These are phyloP conservation scores for Mycosphaerella arachidis DNA, from an alignment of 2,329 filamentous ascomycete species.

Conservation along the genomic window DNA sequence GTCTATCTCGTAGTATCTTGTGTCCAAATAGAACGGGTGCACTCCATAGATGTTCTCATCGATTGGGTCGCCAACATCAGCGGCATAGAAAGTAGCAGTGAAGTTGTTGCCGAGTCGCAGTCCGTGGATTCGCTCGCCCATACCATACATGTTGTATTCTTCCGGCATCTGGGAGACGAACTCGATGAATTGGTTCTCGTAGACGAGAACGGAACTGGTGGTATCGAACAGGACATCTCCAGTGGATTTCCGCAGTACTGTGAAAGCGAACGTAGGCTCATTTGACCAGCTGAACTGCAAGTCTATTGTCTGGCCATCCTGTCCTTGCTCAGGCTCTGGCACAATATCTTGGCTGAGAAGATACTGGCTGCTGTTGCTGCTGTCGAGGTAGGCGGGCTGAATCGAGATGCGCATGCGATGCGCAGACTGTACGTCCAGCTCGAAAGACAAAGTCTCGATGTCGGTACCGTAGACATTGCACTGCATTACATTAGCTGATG, in stretches of 20 bases:
- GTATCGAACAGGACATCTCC: conserved; percentile 68
- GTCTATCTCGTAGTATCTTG: conserved; percentile 63
- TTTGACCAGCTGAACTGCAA: conserved; percentile 54
- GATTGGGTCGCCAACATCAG: conserved; percentile 62
- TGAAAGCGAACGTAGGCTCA: conserved; percentile 54
- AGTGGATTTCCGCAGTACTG: conserved; percentile 52
- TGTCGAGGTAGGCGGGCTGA: conserved; percentile 56
- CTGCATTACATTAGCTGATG: conserved; percentile 10
- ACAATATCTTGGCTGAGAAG: conserved; percentile 61
- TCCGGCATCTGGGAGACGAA: conserved; percentile 62
- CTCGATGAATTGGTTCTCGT: conserved; percentile 74
- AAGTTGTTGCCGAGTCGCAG: conserved; percentile 68
- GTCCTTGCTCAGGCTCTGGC: conserved; percentile 48
- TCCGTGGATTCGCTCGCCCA: conserved; percentile 69
- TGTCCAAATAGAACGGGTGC: conserved; percentile 77
- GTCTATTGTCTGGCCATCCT: conserved; percentile 38
- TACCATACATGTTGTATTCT: conserved; percentile 67
- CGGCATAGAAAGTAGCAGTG: conserved; percentile 64
- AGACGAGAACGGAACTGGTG: conserved; percentile 60
- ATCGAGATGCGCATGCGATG: conserved; percentile 69
- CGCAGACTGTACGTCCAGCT: conserved; percentile 50
- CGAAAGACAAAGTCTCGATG: conserved; percentile 60
- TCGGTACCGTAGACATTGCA: conserved; percentile 77
- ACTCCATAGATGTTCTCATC: conserved; percentile 68
- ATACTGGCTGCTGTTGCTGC: conserved; percentile 44